These are phyloP conservation scores for Acacia pycnantha DNA, from an alignment of 331 rosid genomes.

Conservation along the genomic window DNA sequence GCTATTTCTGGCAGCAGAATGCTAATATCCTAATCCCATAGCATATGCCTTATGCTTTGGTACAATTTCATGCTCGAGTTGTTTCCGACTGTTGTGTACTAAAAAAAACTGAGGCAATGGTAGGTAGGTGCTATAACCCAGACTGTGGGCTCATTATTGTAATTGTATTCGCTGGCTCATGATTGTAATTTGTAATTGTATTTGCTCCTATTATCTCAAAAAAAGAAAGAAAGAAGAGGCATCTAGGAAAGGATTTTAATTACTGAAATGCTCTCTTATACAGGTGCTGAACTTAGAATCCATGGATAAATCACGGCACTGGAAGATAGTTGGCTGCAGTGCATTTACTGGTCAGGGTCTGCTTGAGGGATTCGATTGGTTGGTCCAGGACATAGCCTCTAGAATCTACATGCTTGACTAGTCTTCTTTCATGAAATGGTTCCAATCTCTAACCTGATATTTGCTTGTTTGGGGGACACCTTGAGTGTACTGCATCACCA, in stretches of 20 bases:
- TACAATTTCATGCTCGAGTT: not conserved
- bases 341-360: conserved; percentile 78
- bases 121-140: not conserved
- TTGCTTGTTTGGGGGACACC: not conserved
- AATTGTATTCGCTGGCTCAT: not conserved
- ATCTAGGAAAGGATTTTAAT: not conserved
- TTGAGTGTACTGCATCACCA: not conserved
- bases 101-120: not conserved
- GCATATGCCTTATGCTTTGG: not conserved
- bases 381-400: conserved; percentile 89
- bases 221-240: not conserved
- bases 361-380: conserved; percentile 81
- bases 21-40: not conserved
- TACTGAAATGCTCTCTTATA: not conserved
- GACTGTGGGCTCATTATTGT: not conserved
- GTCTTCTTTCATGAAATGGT: conserved; percentile 2
- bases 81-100: not conserved
- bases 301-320: conserved; percentile 74
- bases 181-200: not conserved
- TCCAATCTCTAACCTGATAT: not conserved
- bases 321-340: conserved; percentile 83
- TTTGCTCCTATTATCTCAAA: not conserved
- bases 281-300: conserved; percentile 82
- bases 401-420: conserved; percentile 75
- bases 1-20: not conserved